Percentiles rank a stretch among this genome's conserved stretches.
Evolutionary conservation across 116 monocot species (phyloP).

Genomic region (Posidonia oceanica): DNA sequence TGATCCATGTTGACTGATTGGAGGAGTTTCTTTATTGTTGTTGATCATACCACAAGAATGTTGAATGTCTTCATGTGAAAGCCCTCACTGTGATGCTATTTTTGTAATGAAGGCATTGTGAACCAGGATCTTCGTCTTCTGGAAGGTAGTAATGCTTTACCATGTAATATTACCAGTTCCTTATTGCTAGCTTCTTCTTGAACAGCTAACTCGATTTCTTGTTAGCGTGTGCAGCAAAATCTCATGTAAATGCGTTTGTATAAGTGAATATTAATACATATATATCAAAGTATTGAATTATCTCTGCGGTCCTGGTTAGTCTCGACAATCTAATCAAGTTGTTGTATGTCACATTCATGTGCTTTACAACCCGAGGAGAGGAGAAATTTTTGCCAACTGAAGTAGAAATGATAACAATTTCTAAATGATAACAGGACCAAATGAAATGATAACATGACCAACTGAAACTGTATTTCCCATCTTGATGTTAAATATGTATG

Average conservation of each 20-base stretch:
- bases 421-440: too few species aligned
- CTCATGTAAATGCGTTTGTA: background rate
- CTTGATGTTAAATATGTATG: too few species aligned
- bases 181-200: too few species aligned
- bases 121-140: slow-evolving; percentile 19
- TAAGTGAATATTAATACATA: background rate
- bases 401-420: too few species aligned
- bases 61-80: slow-evolving; percentile 13
- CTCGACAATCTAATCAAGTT: slow-evolving; percentile 38
- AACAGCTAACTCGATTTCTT: too few species aligned
- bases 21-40: too few species aligned
- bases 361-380: slow-evolving; percentile 93
- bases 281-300: background rate
- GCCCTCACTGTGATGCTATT: background rate
- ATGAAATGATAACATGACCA: too few species aligned
- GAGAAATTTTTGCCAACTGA: too few species aligned
- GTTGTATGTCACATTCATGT: slow-evolving; percentile 95
- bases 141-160: slow-evolving; percentile 27
- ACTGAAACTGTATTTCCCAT: too few species aligned
- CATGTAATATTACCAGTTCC: background rate
- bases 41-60: too few species aligned
- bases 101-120: background rate
- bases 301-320: slow-evolving; percentile 26
- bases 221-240: too few species aligned
- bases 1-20: too few species aligned